Conservation (phyloP, 495 filamentous ascomycete species). For the Lasiosphaeriaceae sp. region DNA sequence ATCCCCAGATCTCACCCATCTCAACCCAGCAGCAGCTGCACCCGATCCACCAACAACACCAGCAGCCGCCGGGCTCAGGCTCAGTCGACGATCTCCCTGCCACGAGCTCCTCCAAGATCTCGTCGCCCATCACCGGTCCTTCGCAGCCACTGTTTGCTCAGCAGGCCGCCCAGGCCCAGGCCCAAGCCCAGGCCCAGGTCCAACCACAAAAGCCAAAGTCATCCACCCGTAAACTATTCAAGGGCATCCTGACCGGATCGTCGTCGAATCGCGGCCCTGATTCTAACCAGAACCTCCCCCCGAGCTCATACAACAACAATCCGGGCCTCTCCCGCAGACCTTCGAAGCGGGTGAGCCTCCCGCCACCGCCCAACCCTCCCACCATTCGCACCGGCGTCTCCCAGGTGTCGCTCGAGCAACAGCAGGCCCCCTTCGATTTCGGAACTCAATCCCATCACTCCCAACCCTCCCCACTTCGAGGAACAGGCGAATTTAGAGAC, state of each 20-base stretch:
- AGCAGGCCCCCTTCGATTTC: slow-evolving; percentile 23
- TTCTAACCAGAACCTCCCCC: slow-evolving; percentile 26
- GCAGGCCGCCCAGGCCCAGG: slow-evolving; percentile 14
- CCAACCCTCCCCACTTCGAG: slow-evolving; percentile 43
- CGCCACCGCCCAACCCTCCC: slow-evolving; percentile 32
- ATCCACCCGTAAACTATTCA: slow-evolving; percentile 44
- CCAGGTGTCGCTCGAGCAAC: slow-evolving; percentile 34
- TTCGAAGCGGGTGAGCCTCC: slow-evolving; percentile 43
- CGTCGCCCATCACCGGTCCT: slow-evolving; percentile 17
- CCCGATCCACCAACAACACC: slow-evolving; percentile 24
- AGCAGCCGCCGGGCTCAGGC: slow-evolving; percentile 24
- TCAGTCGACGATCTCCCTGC: slow-evolving; percentile 38
- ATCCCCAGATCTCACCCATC: slow-evolving; percentile 25
- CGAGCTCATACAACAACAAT: slow-evolving; percentile 38
- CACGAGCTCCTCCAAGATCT: slow-evolving; percentile 22
- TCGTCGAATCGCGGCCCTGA: slow-evolving; percentile 30
- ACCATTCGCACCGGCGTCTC: slow-evolving; percentile 40
- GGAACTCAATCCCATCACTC: slow-evolving; percentile 26
- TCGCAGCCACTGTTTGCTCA: slow-evolving; percentile 5
- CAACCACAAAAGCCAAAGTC: slow-evolving; percentile 36
- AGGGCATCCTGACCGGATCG: slow-evolving; percentile 40
- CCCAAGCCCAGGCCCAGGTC: slow-evolving; percentile 25
- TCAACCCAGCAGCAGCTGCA: slow-evolving; percentile 31
- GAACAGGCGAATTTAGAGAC: slow-evolving; percentile 38
- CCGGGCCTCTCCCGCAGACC: slow-evolving; percentile 40